Evolutionary conservation across 306 rosid genomes (phyloP).

Genomic region (Erythrophleum fordii): DNA sequence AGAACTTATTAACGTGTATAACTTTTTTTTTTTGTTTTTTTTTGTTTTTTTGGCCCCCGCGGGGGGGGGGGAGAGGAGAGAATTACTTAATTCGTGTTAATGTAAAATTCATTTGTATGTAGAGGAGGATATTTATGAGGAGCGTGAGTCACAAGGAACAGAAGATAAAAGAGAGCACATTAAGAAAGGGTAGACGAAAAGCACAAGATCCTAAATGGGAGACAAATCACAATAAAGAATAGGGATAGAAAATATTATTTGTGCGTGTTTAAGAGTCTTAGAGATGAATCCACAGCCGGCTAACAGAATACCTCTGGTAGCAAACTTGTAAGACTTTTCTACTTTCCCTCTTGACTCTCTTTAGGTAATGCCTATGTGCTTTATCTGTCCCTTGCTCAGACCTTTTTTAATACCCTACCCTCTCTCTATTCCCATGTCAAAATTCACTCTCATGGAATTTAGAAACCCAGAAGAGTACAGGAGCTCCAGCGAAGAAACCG

Average conservation of each 20-base stretch:
- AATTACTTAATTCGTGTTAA: neutral
- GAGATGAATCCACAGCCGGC: slow-evolving; percentile 68
- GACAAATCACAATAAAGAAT: slow-evolving; percentile 38
- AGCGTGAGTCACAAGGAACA: neutral
- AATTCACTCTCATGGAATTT: slow-evolving; percentile 50
- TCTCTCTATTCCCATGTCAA: slow-evolving; percentile 12
- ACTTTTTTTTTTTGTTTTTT: too few relatives aligned
- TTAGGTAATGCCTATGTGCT: slow-evolving; percentile 60
- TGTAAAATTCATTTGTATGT: neutral
- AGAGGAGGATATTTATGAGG: neutral
- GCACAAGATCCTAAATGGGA: slow-evolving; percentile 44
- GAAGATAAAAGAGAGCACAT: neutral
- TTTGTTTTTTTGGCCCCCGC: too few relatives aligned
- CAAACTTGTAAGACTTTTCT: slow-evolving; percentile 61
- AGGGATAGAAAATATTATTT: neutral
- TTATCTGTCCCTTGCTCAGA: slow-evolving; percentile 54
- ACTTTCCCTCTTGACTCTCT: slow-evolving; percentile 47
- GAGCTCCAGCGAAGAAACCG: slow-evolving; percentile 59
- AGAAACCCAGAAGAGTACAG: slow-evolving; percentile 53
- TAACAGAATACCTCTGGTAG: slow-evolving; percentile 48
- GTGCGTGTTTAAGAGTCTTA: too few relatives aligned
- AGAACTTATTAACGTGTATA: neutral
- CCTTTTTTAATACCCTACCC: slow-evolving; percentile 43
- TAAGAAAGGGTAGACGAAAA: slow-evolving; percentile 48
- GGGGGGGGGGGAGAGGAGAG: too few relatives aligned